Conservation (phyloP, 192 early-diverging fungal species). For the Mortierella antarctica region DNA sequence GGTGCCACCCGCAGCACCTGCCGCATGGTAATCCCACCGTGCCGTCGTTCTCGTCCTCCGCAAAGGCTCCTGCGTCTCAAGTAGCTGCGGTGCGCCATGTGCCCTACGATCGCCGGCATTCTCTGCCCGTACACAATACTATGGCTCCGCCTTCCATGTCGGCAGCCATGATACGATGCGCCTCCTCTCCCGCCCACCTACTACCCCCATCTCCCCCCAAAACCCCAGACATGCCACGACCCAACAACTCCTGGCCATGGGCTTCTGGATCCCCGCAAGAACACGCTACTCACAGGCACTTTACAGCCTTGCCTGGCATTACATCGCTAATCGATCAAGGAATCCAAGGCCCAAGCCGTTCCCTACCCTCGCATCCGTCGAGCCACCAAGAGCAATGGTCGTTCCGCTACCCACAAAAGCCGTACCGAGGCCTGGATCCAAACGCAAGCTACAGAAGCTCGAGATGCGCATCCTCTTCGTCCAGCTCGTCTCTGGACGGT, state of each 20-base stretch:
- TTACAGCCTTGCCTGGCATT: conserved; percentile 23
- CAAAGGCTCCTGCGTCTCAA: not conserved
- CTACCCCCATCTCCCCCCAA: conserved; percentile 26
- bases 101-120: conserved; percentile 39
- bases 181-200: not conserved
- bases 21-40: not conserved
- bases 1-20: not conserved
- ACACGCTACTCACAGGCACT: conserved; percentile 22
- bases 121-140: conserved; percentile 17
- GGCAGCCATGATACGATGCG: conserved; percentile 14
- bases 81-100: conserved; percentile 11
- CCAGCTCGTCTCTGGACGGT: no score
- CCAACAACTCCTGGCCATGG: conserved; percentile 11
- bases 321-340: not conserved
- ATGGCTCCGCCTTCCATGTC: not conserved
- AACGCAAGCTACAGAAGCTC: no score
- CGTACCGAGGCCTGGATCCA: no score
- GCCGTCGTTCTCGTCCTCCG: not conserved
- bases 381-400: no score
- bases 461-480: no score
- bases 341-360: no score
- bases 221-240: conserved; percentile 28
- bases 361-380: no score
- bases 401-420: no score
- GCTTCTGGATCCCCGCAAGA: not conserved